Evolutionary conservation across 83 land plant species (phyloP).

Genomic region (Diphasiastrum complanatum): DNA sequence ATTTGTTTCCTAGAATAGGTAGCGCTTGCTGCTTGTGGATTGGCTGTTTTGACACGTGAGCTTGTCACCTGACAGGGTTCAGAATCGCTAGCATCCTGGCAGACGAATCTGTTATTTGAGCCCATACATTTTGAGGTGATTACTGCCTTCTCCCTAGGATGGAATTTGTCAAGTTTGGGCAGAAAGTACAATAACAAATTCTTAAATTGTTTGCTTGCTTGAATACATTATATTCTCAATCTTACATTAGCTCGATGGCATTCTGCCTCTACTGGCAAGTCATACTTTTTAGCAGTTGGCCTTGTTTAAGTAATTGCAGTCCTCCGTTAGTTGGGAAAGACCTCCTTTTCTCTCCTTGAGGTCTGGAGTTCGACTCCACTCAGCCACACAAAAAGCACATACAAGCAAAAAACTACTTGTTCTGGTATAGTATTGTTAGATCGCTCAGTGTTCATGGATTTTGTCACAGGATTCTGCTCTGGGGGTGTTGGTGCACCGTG

Average conservation of each 20-base stretch:
- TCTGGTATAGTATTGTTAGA: background rate
- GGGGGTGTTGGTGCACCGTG: conserved; percentile 75
- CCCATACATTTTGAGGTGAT: conserved; percentile 81
- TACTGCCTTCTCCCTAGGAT: background rate
- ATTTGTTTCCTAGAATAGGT: background rate
- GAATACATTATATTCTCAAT: no score
- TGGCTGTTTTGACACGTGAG: no score
- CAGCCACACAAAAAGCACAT: no score
- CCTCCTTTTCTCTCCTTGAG: no score
- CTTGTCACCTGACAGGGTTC: no score
- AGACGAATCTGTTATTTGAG: conserved; percentile 78
- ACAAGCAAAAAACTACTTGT: background rate
- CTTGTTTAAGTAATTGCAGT: no score
- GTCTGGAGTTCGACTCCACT: no score
- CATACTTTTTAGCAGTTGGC: no score
- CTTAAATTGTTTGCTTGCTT: background rate
- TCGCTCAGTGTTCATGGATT: background rate
- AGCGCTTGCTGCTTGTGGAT: no score
- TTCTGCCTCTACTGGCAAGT: no score
- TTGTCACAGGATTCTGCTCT: conserved; percentile 24
- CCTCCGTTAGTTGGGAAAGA: no score
- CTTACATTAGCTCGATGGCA: no score
- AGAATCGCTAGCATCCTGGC: conserved; percentile 81
- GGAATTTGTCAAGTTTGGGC: conserved; percentile 2
- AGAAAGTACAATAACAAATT: background rate